These are phyloP conservation scores for Piloderma croceum DNA, from an alignment of 768 basidiomycete genomes.

Conservation along the genomic window DNA sequence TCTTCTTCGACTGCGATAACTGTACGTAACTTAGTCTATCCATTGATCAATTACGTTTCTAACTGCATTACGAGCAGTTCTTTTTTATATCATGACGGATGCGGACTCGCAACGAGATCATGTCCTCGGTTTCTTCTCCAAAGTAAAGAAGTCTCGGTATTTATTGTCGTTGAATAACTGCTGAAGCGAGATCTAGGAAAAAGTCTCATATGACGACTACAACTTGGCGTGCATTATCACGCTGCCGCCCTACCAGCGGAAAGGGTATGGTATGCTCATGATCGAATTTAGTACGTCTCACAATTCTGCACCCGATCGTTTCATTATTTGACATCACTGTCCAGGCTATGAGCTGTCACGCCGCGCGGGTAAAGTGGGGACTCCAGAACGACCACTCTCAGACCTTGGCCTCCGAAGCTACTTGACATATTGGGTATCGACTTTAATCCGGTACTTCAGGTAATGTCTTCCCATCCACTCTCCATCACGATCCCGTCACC, in stretches of 20 bases:
- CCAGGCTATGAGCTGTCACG: constrained; percentile 91
- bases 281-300: constrained; percentile 91
- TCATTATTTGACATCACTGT: not conserved
- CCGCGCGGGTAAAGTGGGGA: constrained; percentile 72
- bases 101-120: constrained; percentile 73
- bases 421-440: constrained; percentile 81
- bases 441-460: constrained; percentile 81
- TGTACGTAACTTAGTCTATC: constrained; percentile 42
- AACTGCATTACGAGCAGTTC: constrained; percentile 43
- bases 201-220: constrained; percentile 92
- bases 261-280: constrained; percentile 90
- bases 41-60: not conserved
- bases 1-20: constrained; percentile 86
- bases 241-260: constrained; percentile 86
- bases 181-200: constrained; percentile 83
- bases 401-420: constrained; percentile 91
- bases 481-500: not conserved
- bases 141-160: constrained; percentile 33
- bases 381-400: constrained; percentile 92
- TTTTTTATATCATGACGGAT: constrained; percentile 91
- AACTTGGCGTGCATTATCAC: constrained; percentile 96
- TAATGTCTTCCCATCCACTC: constrained; percentile 20
- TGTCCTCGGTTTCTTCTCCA: constrained; percentile 70
- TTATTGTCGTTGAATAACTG: constrained; percentile 45
- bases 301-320: not conserved